These are phyloP conservation scores for Fusarium kyushuense DNA, from an alignment of 2,329 filamentous ascomycete genomes.

Conservation along the genomic window DNA sequence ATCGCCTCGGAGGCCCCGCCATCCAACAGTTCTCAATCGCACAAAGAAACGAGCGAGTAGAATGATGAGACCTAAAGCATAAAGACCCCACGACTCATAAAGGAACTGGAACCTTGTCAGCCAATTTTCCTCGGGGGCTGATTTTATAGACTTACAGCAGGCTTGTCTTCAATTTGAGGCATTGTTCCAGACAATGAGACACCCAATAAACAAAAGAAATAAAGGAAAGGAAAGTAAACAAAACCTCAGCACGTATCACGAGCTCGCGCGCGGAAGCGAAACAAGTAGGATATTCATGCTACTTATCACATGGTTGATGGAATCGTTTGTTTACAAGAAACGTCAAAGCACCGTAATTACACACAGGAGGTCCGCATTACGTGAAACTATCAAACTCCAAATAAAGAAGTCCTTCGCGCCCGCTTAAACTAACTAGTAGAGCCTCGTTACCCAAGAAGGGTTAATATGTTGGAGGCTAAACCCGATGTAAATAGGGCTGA, in stretches of 20 bases:
- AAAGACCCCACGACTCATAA: constrained; percentile 50
- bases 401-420: not conserved
- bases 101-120: constrained; percentile 41
- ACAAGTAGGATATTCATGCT: too few relatives aligned
- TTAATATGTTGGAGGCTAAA: not conserved
- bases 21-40: constrained; percentile 54
- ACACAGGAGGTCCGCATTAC: not conserved
- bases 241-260: not conserved
- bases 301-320: not conserved
- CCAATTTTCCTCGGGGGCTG: not conserved
- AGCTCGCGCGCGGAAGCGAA: not conserved
- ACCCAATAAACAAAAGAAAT: not conserved
- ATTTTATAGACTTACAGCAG: not conserved
- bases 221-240: not conserved
- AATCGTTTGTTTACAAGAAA: not conserved
- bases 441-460: not conserved
- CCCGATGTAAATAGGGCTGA: not conserved
- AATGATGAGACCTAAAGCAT: constrained; percentile 50
- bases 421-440: not conserved
- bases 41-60: constrained; percentile 52
- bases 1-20: constrained; percentile 54
- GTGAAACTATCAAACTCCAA: not conserved
- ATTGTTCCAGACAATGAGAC: constrained; percentile 2
- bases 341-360: not conserved
- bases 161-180: constrained; percentile 1